phyloP scores from a whole-genome alignment of 2,329 filamentous ascomycete genomes.

The Epichloe sp. region DNA sequence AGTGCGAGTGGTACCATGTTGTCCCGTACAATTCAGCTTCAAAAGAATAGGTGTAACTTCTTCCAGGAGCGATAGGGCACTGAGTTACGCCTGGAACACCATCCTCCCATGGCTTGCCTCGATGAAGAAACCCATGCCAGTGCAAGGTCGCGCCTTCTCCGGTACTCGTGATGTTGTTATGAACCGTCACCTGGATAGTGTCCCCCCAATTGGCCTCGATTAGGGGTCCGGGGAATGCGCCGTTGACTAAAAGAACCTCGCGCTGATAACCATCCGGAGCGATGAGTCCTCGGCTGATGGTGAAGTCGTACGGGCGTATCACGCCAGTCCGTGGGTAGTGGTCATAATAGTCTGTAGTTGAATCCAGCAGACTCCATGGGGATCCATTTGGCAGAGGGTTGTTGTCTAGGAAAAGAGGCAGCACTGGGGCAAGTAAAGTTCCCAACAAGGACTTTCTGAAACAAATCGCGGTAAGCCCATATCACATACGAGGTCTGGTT shows the following conservation, averaged over 20 bases:
- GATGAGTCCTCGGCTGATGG: constrained; percentile 34
- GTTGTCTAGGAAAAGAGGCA: constrained; percentile 32
- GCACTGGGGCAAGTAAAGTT: constrained; percentile 22
- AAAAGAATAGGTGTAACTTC: constrained; percentile 39
- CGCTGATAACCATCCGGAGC: constrained; percentile 43
- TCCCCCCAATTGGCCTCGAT: constrained; percentile 56
- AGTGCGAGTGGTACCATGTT: constrained; percentile 49
- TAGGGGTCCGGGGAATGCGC: constrained; percentile 48
- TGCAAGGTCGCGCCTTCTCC: constrained; percentile 37
- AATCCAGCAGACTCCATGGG: constrained; percentile 37
- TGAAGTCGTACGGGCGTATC: constrained; percentile 41
- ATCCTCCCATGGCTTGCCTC: constrained; percentile 37
- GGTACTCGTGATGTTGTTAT: constrained; percentile 48
- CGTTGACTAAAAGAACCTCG: constrained; percentile 47
- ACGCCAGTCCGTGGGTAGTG: constrained; percentile 38
- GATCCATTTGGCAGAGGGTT: constrained; percentile 35
- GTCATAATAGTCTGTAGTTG: constrained; percentile 36
- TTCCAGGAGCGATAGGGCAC: constrained; percentile 53
- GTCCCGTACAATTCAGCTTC: constrained; percentile 40
- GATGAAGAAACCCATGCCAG: constrained; percentile 41
- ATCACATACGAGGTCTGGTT: not conserved
- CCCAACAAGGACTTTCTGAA: constrained; percentile 26
- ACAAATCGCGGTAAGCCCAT: not conserved
- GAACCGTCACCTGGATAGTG: constrained; percentile 49
- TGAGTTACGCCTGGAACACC: constrained; percentile 41